Evolutionary conservation across 1,284 basidiomycete genomes (phyloP), one percentile per base, ranked within the genome.

Genomic region (Salmacisia buchloeana): DNA sequence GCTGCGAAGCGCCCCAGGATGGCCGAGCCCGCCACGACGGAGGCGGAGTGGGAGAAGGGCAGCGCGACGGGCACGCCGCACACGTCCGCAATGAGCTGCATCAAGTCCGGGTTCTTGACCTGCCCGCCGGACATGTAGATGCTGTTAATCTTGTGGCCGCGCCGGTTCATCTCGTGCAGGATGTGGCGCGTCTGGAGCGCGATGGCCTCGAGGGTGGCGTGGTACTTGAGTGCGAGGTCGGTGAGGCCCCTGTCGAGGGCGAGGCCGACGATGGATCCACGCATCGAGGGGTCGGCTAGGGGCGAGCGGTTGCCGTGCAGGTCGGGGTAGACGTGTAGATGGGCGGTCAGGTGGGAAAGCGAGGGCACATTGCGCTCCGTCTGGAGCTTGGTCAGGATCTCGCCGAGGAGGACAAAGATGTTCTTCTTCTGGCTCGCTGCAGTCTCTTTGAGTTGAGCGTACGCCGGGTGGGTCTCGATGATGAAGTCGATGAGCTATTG

Each of bases 131-230:
- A 89, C 86, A 98, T 90, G 83, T 93, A 97, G 79, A 98, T 89
- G 34, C 87, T 86, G 62, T 85, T 85, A 75, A 98, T 89, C 35
- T 83, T 78, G 81, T 98, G 94, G 0, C 94, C 94, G 41, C 87
- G 85, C 18, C 76, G 80, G 81, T 97, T 97, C 86, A 98, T 90
- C 72, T 87, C 85, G 75, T 94, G 90, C 62, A 98, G 84, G 79
- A 98, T 97, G 81, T 97, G 94, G 2, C 90, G 85, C 12, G 93
- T 97, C 81, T 97, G 94, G 23, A 97, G 86, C 5, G 92, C 91
- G 80, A 98, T 94, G 10, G 92, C 88, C 83, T 97, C 92, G 57
- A 97, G 87, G 0, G 94, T 91, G 56, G 92, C 86, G 74, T 92
- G 88, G 83, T 96, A 97, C 78, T 91, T 91, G 67, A 88, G 86